Conservation (phyloP, 2,329 filamentous ascomycete species). For the Cryphonectria naterciae region DNA sequence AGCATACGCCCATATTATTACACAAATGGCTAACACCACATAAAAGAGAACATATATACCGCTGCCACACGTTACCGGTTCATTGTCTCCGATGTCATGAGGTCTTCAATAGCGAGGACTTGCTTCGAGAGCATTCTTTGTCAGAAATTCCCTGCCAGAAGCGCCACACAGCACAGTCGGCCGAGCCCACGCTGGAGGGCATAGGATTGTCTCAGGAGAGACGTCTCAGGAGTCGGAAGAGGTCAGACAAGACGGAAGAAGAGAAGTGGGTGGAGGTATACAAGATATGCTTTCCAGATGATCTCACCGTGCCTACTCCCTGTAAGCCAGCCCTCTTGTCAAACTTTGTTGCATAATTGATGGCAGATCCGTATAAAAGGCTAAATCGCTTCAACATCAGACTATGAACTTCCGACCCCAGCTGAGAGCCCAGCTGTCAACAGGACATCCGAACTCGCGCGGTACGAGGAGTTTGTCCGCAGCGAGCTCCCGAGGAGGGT, state of each 20-base stretch:
- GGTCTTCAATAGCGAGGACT: slow-evolving; percentile 21
- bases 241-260: slow-evolving; percentile 24
- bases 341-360: not conserved
- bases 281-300: slow-evolving; percentile 29
- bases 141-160: slow-evolving; percentile 20
- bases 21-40: not conserved
- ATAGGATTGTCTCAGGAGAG: slow-evolving; percentile 25
- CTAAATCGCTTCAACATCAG: not conserved
- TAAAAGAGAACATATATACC: slow-evolving; percentile 29
- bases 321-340: slow-evolving; percentile 11
- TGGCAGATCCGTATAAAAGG: not conserved
- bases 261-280: slow-evolving; percentile 30
- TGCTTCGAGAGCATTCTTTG: slow-evolving; percentile 25
- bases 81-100: slow-evolving; percentile 29
- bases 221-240: slow-evolving; percentile 21
- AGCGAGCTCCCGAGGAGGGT: slow-evolving; percentile 28
- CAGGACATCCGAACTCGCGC: slow-evolving; percentile 17
- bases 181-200: slow-evolving; percentile 19
- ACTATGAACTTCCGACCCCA: slow-evolving; percentile 21
- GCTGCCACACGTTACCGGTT: slow-evolving; percentile 27
- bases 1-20: too few relatives aligned
- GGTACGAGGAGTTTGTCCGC: slow-evolving; percentile 28
- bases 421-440: not conserved
- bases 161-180: slow-evolving; percentile 7
- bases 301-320: slow-evolving; percentile 24